phyloP scores from a whole-genome alignment of 2,329 filamentous ascomycete species.

The Grosmannia penicillata region DNA sequence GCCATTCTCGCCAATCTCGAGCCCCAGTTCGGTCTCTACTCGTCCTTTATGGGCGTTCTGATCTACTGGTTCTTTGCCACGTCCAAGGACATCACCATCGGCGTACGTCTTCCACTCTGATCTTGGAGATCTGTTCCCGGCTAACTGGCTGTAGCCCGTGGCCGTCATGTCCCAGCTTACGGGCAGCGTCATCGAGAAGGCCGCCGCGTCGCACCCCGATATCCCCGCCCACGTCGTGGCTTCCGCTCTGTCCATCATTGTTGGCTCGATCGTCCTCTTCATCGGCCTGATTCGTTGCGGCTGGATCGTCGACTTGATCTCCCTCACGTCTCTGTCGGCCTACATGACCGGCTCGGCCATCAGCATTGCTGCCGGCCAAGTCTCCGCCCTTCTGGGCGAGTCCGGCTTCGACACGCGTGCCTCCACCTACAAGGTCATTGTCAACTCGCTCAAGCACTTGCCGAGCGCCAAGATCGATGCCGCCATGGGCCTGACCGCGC shows the following conservation, averaged over 20 bases:
- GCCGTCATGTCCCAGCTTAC: constrained; percentile 89
- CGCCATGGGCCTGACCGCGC: constrained; percentile 72
- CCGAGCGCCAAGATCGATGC: constrained; percentile 58
- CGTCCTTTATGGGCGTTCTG: constrained; percentile 88
- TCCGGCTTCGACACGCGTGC: constrained; percentile 46
- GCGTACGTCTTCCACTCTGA: constrained; percentile 29
- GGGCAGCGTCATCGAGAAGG: constrained; percentile 62
- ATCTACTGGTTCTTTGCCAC: constrained; percentile 98
- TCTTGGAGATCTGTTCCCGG: neutral
- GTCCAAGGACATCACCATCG: constrained; percentile 96
- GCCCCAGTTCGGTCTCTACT: constrained; percentile 76
- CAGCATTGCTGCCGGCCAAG: constrained; percentile 73
- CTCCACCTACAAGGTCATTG: constrained; percentile 67
- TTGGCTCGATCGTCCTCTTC: constrained; percentile 60
- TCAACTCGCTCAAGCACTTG: constrained; percentile 66
- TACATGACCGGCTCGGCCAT: constrained; percentile 97
- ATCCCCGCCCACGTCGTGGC: constrained; percentile 54
- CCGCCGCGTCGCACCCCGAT: constrained; percentile 39
- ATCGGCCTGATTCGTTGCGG: constrained; percentile 70
- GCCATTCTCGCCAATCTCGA: constrained; percentile 68
- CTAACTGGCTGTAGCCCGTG: constrained; percentile 39
- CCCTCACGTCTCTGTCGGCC: constrained; percentile 75
- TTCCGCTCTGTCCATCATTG: constrained; percentile 62
- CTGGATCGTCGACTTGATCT: constrained; percentile 88
- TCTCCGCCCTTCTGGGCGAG: constrained; percentile 71